Conservation (phyloP, 1,284 basidiomycete genomes). For the Cutaneotrichosporon mucoides region DNA sequence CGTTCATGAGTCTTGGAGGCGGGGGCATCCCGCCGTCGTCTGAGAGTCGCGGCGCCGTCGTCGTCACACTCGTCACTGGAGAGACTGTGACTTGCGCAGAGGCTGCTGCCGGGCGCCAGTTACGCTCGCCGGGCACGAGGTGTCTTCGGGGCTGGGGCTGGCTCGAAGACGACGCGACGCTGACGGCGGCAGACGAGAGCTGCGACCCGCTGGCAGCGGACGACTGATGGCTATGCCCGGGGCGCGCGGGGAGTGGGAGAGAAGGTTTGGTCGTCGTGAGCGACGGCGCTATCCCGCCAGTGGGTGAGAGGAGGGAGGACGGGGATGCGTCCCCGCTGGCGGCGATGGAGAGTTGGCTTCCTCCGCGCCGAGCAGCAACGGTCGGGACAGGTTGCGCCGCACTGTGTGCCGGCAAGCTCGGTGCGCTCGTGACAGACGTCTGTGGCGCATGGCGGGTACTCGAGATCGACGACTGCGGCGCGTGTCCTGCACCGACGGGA, state of each 20-base stretch:
- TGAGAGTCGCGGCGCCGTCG: conserved; percentile 23
- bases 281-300: background rate
- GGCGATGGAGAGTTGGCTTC: background rate
- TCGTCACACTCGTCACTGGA: conserved; percentile 42
- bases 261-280: background rate
- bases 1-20: conserved; percentile 4
- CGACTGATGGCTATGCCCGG: conserved; percentile 1
- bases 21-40: background rate
- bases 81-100: conserved; percentile 43
- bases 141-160: conserved; percentile 18
- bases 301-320: background rate
- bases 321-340: background rate
- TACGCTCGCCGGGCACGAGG: conserved; percentile 25
- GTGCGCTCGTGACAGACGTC: too few relatives aligned
- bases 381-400: background rate
- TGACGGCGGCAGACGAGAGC: background rate
- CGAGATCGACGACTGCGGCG: too few relatives aligned
- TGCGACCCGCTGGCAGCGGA: conserved; percentile 1
- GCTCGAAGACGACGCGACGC: conserved; percentile 11
- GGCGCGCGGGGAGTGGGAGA: background rate
- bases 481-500: too few relatives aligned
- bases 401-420: background rate
- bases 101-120: conserved; percentile 39
- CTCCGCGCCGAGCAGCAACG: background rate
- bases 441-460: too few relatives aligned